These are phyloP conservation scores for Arxiozyma telluris DNA, from an alignment of 1,139 yeast genomes.

Conservation along the genomic window DNA sequence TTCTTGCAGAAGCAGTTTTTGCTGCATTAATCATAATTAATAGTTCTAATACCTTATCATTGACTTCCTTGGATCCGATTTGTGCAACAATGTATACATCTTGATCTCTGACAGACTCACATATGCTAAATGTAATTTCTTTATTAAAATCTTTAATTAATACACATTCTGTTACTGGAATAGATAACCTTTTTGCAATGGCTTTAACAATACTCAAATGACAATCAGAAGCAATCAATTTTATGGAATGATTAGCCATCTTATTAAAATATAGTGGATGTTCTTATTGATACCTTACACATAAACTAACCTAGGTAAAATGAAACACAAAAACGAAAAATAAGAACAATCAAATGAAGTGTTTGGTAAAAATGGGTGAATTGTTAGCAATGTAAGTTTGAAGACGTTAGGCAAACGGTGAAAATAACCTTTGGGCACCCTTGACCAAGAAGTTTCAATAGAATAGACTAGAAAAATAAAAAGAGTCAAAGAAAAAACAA, in stretches of 20 bases:
- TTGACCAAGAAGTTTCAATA: not conserved
- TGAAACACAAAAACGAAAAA: not conserved
- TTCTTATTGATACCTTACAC: not conserved
- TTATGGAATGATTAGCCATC: conserved; percentile 82
- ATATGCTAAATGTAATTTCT: conserved; percentile 86
- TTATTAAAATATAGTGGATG: not conserved
- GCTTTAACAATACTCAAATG: conserved; percentile 81
- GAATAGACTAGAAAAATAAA: too few species aligned
- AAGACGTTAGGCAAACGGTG: not conserved
- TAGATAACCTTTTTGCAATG: conserved; percentile 60
- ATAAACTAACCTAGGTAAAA: not conserved
- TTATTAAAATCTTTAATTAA: conserved; percentile 65
- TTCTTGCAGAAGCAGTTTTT: conserved; percentile 87
- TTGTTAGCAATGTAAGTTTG: too few species aligned
- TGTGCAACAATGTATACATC: conserved; percentile 83
- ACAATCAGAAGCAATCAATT: conserved; percentile 78
- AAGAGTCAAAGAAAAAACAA: too few species aligned
- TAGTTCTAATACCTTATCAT: conserved; percentile 79
- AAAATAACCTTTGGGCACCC: not conserved
- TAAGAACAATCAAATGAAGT: not conserved
- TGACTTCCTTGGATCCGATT: conserved; percentile 85
- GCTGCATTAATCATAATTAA: conserved; percentile 92
- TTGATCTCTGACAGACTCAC: conserved; percentile 93
- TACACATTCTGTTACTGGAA: conserved; percentile 53
- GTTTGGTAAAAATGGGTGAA: not conserved